Evolutionary conservation across 2,329 filamentous ascomycete species (phyloP).

Genomic region (Aspergillus oerlinghausenensis): DNA sequence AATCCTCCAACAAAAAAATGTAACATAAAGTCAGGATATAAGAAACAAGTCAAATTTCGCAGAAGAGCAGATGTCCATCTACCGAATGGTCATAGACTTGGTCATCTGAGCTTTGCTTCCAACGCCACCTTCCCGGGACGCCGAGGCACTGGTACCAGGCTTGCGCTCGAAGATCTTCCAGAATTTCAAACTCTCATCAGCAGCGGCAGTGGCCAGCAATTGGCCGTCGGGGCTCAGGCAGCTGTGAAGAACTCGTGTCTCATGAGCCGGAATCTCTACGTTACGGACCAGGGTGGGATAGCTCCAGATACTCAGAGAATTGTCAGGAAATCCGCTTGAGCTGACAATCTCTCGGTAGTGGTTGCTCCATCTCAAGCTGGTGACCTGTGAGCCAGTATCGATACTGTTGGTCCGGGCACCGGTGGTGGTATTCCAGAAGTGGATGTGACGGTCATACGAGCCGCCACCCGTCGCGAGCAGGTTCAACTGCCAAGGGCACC

Average conservation of each 20-base stretch:
- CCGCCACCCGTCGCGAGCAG: conserved; percentile 93
- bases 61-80: conserved; percentile 29
- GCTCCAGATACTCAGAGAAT: conserved; percentile 98
- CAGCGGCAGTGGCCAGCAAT: conserved; percentile 93
- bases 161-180: conserved; percentile 99
- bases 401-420: conserved; percentile 98
- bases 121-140: conserved; percentile 60
- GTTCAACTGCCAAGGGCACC: conserved; percentile 99
- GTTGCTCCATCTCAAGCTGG: conserved; percentile 91
- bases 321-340: conserved; percentile 97
- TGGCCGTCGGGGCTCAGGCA: conserved; percentile 95
- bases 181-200: conserved; percentile 97
- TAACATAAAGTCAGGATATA: conserved; percentile 3
- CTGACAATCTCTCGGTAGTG: conserved; percentile 97
- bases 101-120: conserved; percentile 77
- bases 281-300: conserved; percentile 97
- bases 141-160: conserved; percentile 64
- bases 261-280: conserved; percentile 94
- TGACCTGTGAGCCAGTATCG: conserved; percentile 96
- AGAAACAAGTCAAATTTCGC: conserved; percentile 1
- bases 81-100: conserved; percentile 94
- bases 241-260: conserved; percentile 94
- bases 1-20: neutral
- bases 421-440: conserved; percentile 99
- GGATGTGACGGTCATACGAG: conserved; percentile 94